Evolutionary conservation across 2,329 filamentous ascomycete species (phyloP).

Genomic region (Metarhizium guizhouense): DNA sequence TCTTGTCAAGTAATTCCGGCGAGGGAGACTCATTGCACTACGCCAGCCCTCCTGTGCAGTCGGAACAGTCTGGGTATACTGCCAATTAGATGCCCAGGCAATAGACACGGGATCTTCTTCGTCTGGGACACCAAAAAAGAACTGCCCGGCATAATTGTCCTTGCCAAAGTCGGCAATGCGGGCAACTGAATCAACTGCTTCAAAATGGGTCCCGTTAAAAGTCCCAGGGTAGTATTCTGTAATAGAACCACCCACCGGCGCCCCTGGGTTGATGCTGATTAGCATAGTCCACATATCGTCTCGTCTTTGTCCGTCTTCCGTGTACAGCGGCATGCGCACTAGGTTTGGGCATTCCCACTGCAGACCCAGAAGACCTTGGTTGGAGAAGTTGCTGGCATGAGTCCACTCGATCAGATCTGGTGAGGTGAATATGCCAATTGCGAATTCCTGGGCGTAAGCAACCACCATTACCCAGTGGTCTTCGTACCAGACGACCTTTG

Average conservation of each 20-base stretch:
- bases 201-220: slow-evolving; percentile 58
- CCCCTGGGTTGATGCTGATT: slow-evolving; percentile 49
- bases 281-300: slow-evolving; percentile 31
- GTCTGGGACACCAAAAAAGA: slow-evolving; percentile 18
- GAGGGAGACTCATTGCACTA: slow-evolving; percentile 27
- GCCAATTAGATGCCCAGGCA: slow-evolving; percentile 27
- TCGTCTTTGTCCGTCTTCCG: slow-evolving; percentile 21
- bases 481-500: slow-evolving; percentile 53
- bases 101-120: slow-evolving; percentile 22
- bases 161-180: slow-evolving; percentile 25
- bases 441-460: slow-evolving; percentile 41
- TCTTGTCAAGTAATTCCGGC: slow-evolving; percentile 42
- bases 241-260: slow-evolving; percentile 45
- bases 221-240: slow-evolving; percentile 47
- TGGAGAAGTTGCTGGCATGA: slow-evolving; percentile 41
- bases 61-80: slow-evolving; percentile 21
- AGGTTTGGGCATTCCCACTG: slow-evolving; percentile 59
- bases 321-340: slow-evolving; percentile 39
- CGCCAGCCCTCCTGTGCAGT: slow-evolving; percentile 23
- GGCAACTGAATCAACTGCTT: slow-evolving; percentile 18
- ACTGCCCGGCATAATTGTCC: slow-evolving; percentile 27
- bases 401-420: slow-evolving; percentile 50
- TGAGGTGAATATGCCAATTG: slow-evolving; percentile 53
- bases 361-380: slow-evolving; percentile 39
- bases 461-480: slow-evolving; percentile 50